phyloP scores from a whole-genome alignment of 2,329 filamentous ascomycete genomes.

The Fusarium concolor region DNA sequence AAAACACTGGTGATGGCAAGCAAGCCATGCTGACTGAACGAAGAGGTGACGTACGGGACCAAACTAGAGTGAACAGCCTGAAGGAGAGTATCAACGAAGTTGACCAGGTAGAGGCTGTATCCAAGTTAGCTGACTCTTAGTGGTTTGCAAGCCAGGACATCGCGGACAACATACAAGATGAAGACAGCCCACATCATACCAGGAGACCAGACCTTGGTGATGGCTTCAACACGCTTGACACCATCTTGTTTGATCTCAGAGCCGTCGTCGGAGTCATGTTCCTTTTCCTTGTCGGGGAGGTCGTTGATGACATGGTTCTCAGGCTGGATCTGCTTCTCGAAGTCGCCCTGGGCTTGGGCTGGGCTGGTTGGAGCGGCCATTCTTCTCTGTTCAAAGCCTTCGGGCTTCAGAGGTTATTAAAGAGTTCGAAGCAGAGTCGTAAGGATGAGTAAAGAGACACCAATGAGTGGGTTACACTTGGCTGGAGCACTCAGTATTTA shows the following conservation, averaged over 20 bases:
- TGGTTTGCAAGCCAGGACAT: too few species aligned
- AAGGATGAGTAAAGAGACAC: not conserved
- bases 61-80: conserved; percentile 60
- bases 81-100: conserved; percentile 54
- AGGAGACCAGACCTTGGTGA: conserved; percentile 55
- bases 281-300: conserved; percentile 25
- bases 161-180: conserved; percentile 48
- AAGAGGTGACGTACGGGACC: conserved; percentile 73
- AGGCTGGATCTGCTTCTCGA: conserved; percentile 35
- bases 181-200: conserved; percentile 55
- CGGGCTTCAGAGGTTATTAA: not conserved
- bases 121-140: not conserved
- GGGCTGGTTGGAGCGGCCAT: conserved; percentile 14
- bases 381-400: not conserved
- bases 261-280: conserved; percentile 34
- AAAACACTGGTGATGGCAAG: conserved; percentile 73
- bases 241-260: conserved; percentile 53
- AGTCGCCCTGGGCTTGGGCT: conserved; percentile 17
- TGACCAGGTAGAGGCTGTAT: conserved; percentile 54
- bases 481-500: conserved; percentile 2
- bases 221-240: conserved; percentile 54
- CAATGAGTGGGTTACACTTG: conserved; percentile 1
- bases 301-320: conserved; percentile 14
- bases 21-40: conserved; percentile 72
- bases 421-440: not conserved